These are phyloP conservation scores for Solanum paucissectum DNA, from an alignment of 257 asterid species.

Conservation along the genomic window DNA sequence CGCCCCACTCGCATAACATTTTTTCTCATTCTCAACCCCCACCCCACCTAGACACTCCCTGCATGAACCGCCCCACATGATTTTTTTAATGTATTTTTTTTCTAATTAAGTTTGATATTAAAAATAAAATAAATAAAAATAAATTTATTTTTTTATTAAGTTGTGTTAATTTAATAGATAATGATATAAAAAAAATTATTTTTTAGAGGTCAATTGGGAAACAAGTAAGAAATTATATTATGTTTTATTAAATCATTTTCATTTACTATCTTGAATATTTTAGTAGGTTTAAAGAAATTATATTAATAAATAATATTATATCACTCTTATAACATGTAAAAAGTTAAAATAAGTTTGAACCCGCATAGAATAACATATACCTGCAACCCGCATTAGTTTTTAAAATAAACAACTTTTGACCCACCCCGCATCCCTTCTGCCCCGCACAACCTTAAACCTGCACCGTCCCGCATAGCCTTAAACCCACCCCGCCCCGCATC, in stretches of 20 bases:
- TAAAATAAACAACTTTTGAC: neutral
- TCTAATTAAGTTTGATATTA: neutral
- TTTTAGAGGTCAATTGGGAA: neutral
- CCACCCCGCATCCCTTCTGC: neutral
- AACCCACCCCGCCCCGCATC: neutral
- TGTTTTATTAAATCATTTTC: too few relatives aligned
- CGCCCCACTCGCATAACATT: neutral
- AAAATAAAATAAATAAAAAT: too few relatives aligned
- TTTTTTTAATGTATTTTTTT: too few relatives aligned
- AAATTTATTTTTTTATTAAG: too few relatives aligned
- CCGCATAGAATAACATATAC: neutral
- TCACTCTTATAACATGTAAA: neutral
- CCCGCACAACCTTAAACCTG: neutral
- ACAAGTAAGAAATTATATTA: neutral
- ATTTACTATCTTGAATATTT: neutral
- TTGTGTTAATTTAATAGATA: too few relatives aligned
- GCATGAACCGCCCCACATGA: neutral
- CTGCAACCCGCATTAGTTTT: neutral
- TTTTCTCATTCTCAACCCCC: neutral
- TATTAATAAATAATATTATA: too few relatives aligned
- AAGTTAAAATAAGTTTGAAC: neutral
- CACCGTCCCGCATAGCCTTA: neutral
- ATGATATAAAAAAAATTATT: too few relatives aligned
- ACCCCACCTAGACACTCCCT: too few relatives aligned
- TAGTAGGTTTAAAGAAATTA: too few relatives aligned